Conservation (phyloP, 2,329 filamentous ascomycete species). For the Acarospora socialis region DNA sequence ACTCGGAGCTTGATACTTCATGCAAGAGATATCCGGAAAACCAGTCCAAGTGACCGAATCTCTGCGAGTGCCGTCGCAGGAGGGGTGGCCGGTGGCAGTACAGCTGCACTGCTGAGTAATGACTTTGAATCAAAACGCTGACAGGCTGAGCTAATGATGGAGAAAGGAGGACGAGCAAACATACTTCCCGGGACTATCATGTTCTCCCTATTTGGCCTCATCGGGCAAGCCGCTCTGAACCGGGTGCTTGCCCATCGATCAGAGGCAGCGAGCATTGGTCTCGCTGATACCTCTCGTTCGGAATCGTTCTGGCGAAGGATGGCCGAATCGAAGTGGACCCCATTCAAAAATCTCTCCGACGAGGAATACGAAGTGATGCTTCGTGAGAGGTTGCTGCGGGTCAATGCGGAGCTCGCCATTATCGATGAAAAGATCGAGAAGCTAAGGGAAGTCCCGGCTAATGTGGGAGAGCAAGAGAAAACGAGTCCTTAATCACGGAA, state of each 20-base stretch:
- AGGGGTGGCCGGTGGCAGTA: constrained; percentile 45
- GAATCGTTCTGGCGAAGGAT: constrained; percentile 35
- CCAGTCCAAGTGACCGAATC: constrained; percentile 45
- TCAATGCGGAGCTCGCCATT: constrained; percentile 65
- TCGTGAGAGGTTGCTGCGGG: constrained; percentile 52
- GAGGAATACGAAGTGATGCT: constrained; percentile 59
- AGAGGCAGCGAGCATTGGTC: constrained; percentile 17
- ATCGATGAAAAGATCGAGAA: constrained; percentile 60
- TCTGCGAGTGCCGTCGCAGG: constrained; percentile 59
- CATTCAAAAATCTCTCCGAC: constrained; percentile 55
- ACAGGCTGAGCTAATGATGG: constrained; percentile 14
- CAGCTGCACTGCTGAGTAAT: constrained; percentile 42
- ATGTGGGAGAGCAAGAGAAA: too few species aligned
- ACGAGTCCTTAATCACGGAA: too few species aligned
- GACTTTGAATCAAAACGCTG: constrained; percentile 14
- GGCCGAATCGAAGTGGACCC: constrained; percentile 53
- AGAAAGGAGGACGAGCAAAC: constrained; percentile 40
- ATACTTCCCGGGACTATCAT: constrained; percentile 44
- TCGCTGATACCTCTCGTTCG: constrained; percentile 18
- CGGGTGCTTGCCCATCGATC: constrained; percentile 34
- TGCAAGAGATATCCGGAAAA: constrained; percentile 33
- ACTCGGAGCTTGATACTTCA: constrained; percentile 35
- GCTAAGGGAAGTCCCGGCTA: constrained; percentile 25
- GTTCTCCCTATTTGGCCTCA: constrained; percentile 42
- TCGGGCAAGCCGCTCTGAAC: constrained; percentile 44